phyloP scores from a whole-genome alignment of 441 rosid genomes.

The Daphne laureola region DNA sequence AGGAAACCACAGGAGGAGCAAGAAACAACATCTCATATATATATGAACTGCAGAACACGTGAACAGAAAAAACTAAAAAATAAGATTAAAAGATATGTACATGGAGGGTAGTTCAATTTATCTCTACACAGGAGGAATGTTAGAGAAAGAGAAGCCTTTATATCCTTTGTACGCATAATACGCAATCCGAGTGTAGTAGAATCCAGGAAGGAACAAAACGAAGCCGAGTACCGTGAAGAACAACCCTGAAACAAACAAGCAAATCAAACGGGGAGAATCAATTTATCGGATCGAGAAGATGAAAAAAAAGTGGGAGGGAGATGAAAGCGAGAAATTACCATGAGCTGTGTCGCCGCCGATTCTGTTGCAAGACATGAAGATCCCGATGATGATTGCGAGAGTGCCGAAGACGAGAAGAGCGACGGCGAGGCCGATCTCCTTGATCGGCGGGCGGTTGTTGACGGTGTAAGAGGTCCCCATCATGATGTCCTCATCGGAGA shows the following conservation, averaged over 20 bases:
- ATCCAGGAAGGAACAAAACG: conserved; percentile 83
- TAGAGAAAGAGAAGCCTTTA: conserved; percentile 90
- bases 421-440: conserved; percentile 89
- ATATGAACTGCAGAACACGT: neutral
- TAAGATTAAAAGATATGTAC: conserved; percentile 17
- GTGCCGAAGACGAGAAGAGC: conserved; percentile 84
- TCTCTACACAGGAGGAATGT: conserved; percentile 70
- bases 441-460: conserved; percentile 77
- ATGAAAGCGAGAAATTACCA: conserved; percentile 28
- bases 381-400: conserved; percentile 55
- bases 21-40: too few relatives aligned
- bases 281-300: neutral
- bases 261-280: neutral
- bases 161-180: conserved; percentile 94
- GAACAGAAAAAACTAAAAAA: conserved; percentile 3
- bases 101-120: neutral
- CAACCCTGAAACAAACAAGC: conserved; percentile 38
- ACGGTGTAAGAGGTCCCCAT: conserved; percentile 58
- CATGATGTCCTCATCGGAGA: conserved; percentile 88
- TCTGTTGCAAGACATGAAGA: conserved; percentile 57
- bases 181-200: conserved; percentile 87
- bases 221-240: conserved; percentile 82
- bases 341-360: conserved; percentile 88
- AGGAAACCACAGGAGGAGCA: too few relatives aligned
- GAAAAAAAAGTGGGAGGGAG: neutral